Conservation (phyloP, 306 rosid species). For the Vigna trinervia region DNA sequence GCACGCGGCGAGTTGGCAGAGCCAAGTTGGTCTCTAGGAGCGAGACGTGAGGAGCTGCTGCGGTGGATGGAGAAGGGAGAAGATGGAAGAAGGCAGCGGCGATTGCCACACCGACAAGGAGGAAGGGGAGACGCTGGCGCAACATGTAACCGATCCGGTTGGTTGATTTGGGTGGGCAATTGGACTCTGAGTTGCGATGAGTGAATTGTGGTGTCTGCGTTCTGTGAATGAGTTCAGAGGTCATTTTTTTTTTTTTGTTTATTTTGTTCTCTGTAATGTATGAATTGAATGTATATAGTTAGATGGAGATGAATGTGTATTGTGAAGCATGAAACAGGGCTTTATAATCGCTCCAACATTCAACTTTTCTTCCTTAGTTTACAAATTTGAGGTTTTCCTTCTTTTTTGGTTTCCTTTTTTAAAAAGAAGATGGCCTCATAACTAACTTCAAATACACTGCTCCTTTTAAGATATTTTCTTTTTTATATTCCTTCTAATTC, state of each 20-base stretch:
- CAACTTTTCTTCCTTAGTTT: constrained; percentile 12
- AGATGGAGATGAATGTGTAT: constrained; percentile 13
- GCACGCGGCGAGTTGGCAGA: constrained; percentile 57
- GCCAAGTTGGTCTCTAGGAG: constrained; percentile 23
- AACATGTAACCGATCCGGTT: constrained; percentile 11
- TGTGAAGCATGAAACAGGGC: constrained; percentile 73
- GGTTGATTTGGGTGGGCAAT: neutral
- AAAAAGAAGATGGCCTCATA: neutral
- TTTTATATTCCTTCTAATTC: no score
- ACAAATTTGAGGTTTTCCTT: constrained; percentile 28
- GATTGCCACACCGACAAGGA: constrained; percentile 44
- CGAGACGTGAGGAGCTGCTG: neutral
- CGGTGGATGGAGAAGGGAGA: constrained; percentile 20
- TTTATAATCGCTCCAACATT: constrained; percentile 60
- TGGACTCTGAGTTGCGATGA: neutral
- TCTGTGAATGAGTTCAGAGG: constrained; percentile 57
- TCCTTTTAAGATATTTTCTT: no score
- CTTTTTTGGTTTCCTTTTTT: constrained; percentile 4
- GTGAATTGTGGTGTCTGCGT: constrained; percentile 30
- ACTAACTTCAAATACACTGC: neutral
- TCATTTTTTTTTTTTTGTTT: neutral
- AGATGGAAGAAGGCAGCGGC: constrained; percentile 51
- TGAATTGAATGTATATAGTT: neutral
- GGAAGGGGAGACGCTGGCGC: constrained; percentile 36
- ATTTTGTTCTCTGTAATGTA: neutral